A percentile compares a stretch with the other conserved stretches of the same genome.
Conservation (phyloP, 2,329 filamentous ascomycete species). For the Pseudogymnoascus sp. region DNA sequence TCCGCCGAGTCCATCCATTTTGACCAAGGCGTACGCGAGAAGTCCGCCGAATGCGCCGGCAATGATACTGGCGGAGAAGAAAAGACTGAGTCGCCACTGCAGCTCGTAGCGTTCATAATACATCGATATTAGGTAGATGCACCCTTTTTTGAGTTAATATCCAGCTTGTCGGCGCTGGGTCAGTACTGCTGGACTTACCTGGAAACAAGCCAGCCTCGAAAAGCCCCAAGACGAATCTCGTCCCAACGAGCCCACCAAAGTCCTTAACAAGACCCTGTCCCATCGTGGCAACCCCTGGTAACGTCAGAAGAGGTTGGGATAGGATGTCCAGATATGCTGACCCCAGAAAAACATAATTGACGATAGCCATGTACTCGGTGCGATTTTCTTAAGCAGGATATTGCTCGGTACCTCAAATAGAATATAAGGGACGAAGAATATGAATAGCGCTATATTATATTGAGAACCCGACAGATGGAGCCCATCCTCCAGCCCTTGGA, state of each 20-base stretch:
- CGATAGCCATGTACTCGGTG: conserved; percentile 33
- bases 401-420: conserved; percentile 32
- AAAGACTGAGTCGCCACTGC: conserved; percentile 39
- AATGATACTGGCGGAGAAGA: conserved; percentile 36
- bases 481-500: conserved; percentile 55
- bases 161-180: conserved; percentile 11
- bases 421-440: conserved; percentile 31
- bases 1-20: conserved; percentile 37
- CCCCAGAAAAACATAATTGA: conserved; percentile 41
- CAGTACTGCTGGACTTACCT: conserved; percentile 21
- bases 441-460: conserved; percentile 32
- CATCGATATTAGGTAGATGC: conserved; percentile 39
- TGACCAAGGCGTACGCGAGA: conserved; percentile 42
- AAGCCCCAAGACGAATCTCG: conserved; percentile 38
- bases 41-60: conserved; percentile 38
- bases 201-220: conserved; percentile 42
- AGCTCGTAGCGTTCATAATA: conserved; percentile 45
- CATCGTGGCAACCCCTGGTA: conserved; percentile 30
- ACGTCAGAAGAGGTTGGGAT: conserved; percentile 4
- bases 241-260: conserved; percentile 32
- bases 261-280: conserved; percentile 40
- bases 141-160: conserved; percentile 11
- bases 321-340: conserved; percentile 25
- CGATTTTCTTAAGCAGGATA: conserved; percentile 27
- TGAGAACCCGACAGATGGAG: conserved; percentile 44